Base-by-base conservation (phyloP, 768 basidiomycete species). In the Leccinum olivaceopallidum region DNA sequence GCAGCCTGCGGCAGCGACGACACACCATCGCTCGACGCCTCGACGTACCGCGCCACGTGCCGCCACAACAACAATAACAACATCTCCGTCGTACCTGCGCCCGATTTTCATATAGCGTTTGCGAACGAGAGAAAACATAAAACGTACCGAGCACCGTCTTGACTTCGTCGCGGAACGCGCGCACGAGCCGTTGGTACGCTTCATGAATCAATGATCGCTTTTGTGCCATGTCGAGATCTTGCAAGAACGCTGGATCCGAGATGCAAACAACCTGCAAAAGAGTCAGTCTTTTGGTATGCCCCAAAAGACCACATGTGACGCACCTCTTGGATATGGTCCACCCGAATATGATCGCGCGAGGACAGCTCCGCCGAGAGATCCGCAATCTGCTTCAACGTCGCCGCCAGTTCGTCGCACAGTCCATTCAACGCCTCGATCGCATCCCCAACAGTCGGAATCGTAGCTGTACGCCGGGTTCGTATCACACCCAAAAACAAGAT, bases 1-100 rank as follows among this genome's bases (percentile, higher is more conserved):
- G 42, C 37, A 39, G 16, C 37, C 2, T 42, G 42, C 9, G 18
- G 7, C n/a, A 36, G 59, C 14, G 63, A 56, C 16, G 64, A 55
- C 10, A 39, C 54, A 1, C 55, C 9, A 70, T 78, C 53, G 22
- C 14, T 16, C 12, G 48, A 24, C 65, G 75, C 65, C 71, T 73
- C 68, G 42, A 79, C 71, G 72, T 89, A 95, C 69, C 86, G 85
- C 14, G 83, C 79, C 30, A 92, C 68, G 67, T 95, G 94, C 16
- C 92, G 81, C 89, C 90, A 94, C 10, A 93, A 76, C 20, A 95
- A 79, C 18, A 95, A 78, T 9, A 95, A 78, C 6, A 90, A 71
- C 84, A 94, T 89, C 73, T 95, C 94, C 54, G 85, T 75, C 16
- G 87, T 83, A 58, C 82, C 90, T 90, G 30, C 3, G 3, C 16